These are phyloP conservation scores for Crithidia acanthocephali DNA, from an alignment of 208 protist genomes.

Conservation along the genomic window DNA sequence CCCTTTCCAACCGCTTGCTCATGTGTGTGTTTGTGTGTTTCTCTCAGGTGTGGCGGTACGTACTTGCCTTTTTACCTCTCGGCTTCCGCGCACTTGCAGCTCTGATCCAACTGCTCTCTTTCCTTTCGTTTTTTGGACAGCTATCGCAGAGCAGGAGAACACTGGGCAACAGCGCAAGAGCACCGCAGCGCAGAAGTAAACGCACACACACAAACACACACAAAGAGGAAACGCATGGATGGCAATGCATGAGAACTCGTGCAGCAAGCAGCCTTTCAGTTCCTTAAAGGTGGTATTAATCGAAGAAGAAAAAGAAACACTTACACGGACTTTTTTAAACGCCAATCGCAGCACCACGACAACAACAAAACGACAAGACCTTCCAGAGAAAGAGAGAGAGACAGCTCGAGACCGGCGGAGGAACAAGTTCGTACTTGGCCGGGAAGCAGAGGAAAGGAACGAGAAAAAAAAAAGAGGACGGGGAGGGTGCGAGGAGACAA, in stretches of 20 bases:
- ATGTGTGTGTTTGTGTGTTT: too few relatives aligned
- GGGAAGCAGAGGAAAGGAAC: too few relatives aligned
- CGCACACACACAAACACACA: neutral
- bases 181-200: neutral
- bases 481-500: too few relatives aligned
- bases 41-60: too few relatives aligned
- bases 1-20: too few relatives aligned
- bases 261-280: neutral
- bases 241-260: neutral
- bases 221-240: neutral
- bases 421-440: too few relatives aligned
- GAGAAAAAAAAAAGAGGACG: too few relatives aligned
- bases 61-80: neutral
- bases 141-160: too few relatives aligned
- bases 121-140: too few relatives aligned
- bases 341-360: neutral
- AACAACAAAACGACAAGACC: neutral
- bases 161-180: neutral
- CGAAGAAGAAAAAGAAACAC: neutral
- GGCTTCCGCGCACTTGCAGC: neutral
- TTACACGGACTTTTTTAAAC: neutral
- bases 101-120: too few relatives aligned
- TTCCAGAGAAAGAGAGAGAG: too few relatives aligned
- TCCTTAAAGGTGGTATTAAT: neutral
- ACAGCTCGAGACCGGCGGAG: too few relatives aligned